Evolutionary conservation across 192 early-diverging fungal species (phyloP), one percentile per base, ranked within the genome.

Genomic region (Podila epigama): DNA sequence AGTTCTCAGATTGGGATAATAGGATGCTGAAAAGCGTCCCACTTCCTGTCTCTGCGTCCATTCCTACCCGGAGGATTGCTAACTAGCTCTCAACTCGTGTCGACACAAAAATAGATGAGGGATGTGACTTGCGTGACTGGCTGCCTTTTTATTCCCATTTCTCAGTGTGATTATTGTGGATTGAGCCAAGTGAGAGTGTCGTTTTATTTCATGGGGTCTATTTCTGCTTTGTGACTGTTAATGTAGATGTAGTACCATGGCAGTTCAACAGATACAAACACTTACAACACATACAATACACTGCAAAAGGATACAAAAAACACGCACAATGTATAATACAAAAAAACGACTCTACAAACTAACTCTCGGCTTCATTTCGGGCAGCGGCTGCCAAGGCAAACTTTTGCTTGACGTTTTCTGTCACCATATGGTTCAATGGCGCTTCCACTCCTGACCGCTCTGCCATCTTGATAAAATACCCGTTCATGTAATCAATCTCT

Each of bases 401-500:
- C 60, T 75, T 75, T n/a, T 75, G 64, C 33, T 68, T 68, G 8
- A 75, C 25, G 35, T 68, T 67, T 20, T 67, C 65, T 0, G 58
- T 61, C 20, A 75, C 72, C 63, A 75, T 68, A 11, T 48, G 40
- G 22, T 75, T 67, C 52, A 75, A 48, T 0, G 53, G 58, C 15
- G 72, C 58, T 0, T 59, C 58, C 13, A 59, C 58, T 35, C 83
- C 78, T 32, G 84, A 81, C 55, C 81, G 81, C 55, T 81, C 60
- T 29, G 82, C 87, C 63, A 87, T 69, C 9, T 81, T 70, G 25
- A 87, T 72, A 48, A 89, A 58, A 32, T 83, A 62, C 11, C 72
- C 72, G 44, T 75, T 75, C 72, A 75, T 75, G 40, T 75, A 75
- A 22, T 75, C 72, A 34, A 75, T 68, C 63, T 71, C 68, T 10